Conservation (phyloP, 2,329 filamentous ascomycete genomes). For the Leptodontidium sp. region DNA sequence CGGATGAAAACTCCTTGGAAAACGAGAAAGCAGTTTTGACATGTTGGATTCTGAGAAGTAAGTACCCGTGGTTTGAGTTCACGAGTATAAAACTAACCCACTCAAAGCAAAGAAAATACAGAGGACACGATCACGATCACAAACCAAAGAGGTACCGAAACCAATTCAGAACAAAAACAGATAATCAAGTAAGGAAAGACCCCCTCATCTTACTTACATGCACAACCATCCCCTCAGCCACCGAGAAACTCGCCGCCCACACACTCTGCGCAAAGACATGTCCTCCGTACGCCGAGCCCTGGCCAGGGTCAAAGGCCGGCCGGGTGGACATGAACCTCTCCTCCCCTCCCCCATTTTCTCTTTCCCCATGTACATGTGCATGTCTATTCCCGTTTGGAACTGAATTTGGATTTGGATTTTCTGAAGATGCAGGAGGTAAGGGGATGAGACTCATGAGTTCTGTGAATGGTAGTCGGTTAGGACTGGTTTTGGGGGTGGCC, state of each 20-base stretch:
- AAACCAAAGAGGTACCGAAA: not conserved
- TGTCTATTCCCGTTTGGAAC: too few species aligned
- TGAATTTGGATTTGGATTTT: not conserved
- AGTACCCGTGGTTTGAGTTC: not conserved
- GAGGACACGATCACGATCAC: not conserved
- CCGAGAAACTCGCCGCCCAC: constrained; percentile 49
- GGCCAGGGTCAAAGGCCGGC: constrained; percentile 31
- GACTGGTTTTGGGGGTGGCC: not conserved
- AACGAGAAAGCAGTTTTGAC: not conserved
- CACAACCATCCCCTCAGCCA: constrained; percentile 49
- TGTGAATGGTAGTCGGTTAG: constrained; percentile 13
- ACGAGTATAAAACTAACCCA: not conserved
- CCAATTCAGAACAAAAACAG: not conserved
- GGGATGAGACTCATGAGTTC: constrained; percentile 21
- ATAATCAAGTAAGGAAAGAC: constrained; percentile 3
- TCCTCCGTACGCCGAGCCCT: constrained; percentile 51
- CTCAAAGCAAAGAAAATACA: too few species aligned
- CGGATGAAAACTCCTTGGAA: not conserved
- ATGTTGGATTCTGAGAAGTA: not conserved
- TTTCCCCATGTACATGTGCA: not conserved
- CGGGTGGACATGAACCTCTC: constrained; percentile 26
- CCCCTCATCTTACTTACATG: constrained; percentile 49
- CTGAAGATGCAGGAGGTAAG: not conserved
- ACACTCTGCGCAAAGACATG: constrained; percentile 55
- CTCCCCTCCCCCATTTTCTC: not conserved